Base-by-base conservation (phyloP, 2,329 filamentous ascomycete species). In the Shiraia sp. region DNA sequence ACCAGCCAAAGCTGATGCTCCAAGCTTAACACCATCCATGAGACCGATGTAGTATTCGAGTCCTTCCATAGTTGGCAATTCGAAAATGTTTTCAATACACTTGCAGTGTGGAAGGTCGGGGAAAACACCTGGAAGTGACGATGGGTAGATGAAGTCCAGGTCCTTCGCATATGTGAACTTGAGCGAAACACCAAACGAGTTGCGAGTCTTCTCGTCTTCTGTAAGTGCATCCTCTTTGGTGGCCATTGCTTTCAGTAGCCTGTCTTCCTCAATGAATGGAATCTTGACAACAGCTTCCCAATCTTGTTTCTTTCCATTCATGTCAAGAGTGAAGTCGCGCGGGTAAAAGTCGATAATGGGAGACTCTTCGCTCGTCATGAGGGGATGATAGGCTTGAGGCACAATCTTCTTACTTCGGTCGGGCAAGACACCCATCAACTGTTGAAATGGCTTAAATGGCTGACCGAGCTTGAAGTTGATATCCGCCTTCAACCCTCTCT, bases 251-350 rank as follows among this genome's bases (percentile, higher is more conserved):
- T 77, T 73, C 40, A 99, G 77, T 2, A 99, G 76, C 17, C 93
- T 83, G 59, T 86, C 83, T 68, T 99, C 92, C 44, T 99, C 90
- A 51, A 99, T 99, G 71, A 99, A 99, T 0, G 93, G 93, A 62
- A 99, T 99, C 71, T 97, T 99, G 52, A 99, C 90, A 26, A 99
- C 92, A 19, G 93, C 93, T 67, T 99, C 93, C 93, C 93, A 99
- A 51, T 99, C 95, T 87, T 96, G 95, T 75, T 96, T 99, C 76
- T 99, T 99, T 45, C 93, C 95, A 59, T 99, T 97, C 93, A 99
- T 97, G 66, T 99, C 95, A 28, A 99, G 78, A 53, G 95, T 90
- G 61, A 99, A 99, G 59, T 99, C 93, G 57, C 92, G 82, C 2
- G 93, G 93, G 61, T 99, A 99, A 68, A 99, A 99, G 66, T 99